Percentiles rank a stretch among this genome's conserved stretches.
phyloP scores from a whole-genome alignment of 139 green algal species.

The Limnomonas spitsbergensis region DNA sequence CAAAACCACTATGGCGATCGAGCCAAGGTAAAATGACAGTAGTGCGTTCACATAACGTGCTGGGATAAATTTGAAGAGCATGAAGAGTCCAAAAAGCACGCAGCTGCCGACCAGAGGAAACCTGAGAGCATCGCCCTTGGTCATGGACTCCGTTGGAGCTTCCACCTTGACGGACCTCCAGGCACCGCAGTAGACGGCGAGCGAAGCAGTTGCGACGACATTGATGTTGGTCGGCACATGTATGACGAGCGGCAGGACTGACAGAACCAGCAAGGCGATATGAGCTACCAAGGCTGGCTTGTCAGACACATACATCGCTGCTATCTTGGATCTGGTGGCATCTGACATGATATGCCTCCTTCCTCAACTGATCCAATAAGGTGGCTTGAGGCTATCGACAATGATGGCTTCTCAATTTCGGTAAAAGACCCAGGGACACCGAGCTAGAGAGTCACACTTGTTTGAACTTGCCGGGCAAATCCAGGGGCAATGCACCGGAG shows the following conservation, averaged over 20 bases:
- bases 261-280: constrained; percentile 29
- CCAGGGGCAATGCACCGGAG: no score
- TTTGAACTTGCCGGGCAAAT: no score
- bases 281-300: constrained; percentile 42
- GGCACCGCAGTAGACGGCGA: constrained; percentile 81
- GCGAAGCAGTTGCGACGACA: constrained; percentile 76
- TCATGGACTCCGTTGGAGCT: constrained; percentile 76
- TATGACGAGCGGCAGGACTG: constrained; percentile 42
- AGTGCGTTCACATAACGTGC: constrained; percentile 31
- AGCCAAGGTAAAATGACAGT: constrained; percentile 84
- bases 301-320: constrained; percentile 23
- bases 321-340: neutral
- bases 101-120: constrained; percentile 92
- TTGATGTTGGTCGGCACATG: constrained; percentile 72
- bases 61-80: constrained; percentile 93
- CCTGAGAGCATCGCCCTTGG: constrained; percentile 85
- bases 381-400: no score
- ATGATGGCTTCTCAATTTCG: no score
- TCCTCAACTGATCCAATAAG: no score
- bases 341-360: neutral
- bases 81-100: constrained; percentile 92
- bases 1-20: constrained; percentile 81
- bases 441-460: no score
- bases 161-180: constrained; percentile 72
- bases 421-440: no score